Evolutionary conservation across 2,329 filamentous ascomycete species (phyloP).

Genomic region (Graphilbum ipis-grandicollis): DNA sequence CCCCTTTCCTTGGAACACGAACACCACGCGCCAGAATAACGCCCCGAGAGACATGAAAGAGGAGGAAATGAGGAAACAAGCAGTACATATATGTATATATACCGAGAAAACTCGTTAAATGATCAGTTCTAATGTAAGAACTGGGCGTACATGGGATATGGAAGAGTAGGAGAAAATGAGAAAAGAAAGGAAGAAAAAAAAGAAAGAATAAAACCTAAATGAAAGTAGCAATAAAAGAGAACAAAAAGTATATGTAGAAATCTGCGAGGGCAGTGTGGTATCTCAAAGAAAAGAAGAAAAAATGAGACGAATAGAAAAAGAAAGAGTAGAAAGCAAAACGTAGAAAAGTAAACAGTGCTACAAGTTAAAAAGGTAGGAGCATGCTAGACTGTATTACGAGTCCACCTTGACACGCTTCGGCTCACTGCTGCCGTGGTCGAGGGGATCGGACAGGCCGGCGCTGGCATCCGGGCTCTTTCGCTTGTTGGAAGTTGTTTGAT

Average conservation of each 20-base stretch:
- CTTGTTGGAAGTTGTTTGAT: constrained; percentile 23
- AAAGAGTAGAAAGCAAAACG: neutral
- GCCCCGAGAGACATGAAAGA: too few relatives aligned
- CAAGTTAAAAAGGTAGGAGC: neutral
- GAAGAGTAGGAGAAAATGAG: too few relatives aligned
- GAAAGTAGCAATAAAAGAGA: neutral
- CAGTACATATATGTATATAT: too few relatives aligned
- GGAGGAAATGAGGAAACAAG: too few relatives aligned
- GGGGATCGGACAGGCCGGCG: constrained; percentile 21
- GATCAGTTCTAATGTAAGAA: too few relatives aligned
- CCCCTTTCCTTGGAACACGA: too few relatives aligned
- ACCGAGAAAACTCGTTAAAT: too few relatives aligned
- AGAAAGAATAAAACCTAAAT: neutral
- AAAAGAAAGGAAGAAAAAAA: neutral
- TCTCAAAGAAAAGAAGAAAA: neutral
- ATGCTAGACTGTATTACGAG: constrained; percentile 11
- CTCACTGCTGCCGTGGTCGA: constrained; percentile 26
- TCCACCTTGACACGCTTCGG: constrained; percentile 37
- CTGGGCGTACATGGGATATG: too few relatives aligned
- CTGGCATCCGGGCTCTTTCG: constrained; percentile 38
- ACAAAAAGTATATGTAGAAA: neutral
- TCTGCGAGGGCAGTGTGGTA: neutral
- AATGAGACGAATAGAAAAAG: too few relatives aligned
- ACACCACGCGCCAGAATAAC: too few relatives aligned
- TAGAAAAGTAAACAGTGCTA: neutral